Evolutionary conservation across 2,329 filamentous ascomycete species (phyloP), one percentile per base, ranked within the genome.

Genomic region (Rosellinia necatrix): DNA sequence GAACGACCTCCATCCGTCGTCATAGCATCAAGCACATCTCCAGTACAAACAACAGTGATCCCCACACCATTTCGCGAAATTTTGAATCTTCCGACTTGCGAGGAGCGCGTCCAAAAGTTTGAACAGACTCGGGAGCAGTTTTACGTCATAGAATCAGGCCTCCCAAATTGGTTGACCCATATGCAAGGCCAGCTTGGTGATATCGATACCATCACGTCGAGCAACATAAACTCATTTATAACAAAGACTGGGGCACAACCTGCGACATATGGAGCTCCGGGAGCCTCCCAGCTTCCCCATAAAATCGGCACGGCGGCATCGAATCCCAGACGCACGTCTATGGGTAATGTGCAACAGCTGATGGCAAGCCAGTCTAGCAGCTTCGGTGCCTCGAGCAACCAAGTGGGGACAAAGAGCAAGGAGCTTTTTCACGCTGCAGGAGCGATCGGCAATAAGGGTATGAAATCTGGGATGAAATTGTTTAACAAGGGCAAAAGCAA

Each of bases 401-500:
- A 89, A 68, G 84, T 92, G 71, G 89, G 91, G 65, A 83, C 87
- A 34, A 93, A 92, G 77, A 87, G 92, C 71, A 97, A 96, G 76
- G 92, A 96, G 67, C 77, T 97, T 24, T 81, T 97, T 70, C 90
- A 94, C 63, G 88, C 88, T 19, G 92, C 92, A 51, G 91, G 91
- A 49, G 91, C 89, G 68, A 91, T 92, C 63, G 92, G 92, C 51
- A 97, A 96, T 75, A 93, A 92, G 49, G 91, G 92, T 63, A 90
- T 90, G 76, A 92, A 91, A 70, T 91, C 91, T 56, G 92, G 92
- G 44, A 96, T 96, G 77, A 93, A 92, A 49, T 75, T 97, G 62
- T 87, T 97, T 72, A 91, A 89, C 63, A 96, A 96, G 76, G 91
- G 92, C 64, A 93, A 90, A 76, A 93, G 84, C 76, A 93, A 91